Percentiles rank a stretch among this genome's conserved stretches.
Evolutionary conservation across 441 rosid species (phyloP).

Genomic region (Pelargonium citronellum): DNA sequence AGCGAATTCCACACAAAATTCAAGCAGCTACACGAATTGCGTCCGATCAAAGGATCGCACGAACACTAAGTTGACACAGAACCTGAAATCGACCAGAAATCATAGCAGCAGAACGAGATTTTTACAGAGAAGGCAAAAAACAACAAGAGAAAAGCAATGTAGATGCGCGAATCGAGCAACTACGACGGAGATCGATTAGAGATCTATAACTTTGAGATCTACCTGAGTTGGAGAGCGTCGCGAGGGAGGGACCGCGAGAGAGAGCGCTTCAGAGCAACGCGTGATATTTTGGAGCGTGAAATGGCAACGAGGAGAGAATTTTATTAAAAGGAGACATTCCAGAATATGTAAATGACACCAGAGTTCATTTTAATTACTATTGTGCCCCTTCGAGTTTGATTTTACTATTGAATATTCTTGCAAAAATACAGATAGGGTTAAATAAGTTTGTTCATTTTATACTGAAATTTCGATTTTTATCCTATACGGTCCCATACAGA

Average conservation of each 20-base stretch:
- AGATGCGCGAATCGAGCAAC: background rate
- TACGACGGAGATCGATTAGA: background rate
- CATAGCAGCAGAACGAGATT: background rate
- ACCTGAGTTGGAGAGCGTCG: background rate
- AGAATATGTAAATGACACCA: background rate
- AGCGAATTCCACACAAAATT: background rate
- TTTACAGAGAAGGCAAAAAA: background rate
- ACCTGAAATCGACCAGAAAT: background rate
- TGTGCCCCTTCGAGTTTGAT: background rate
- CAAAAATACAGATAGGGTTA: no score
- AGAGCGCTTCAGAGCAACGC: constrained; percentile 1
- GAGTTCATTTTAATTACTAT: background rate
- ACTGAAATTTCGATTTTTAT: no score
- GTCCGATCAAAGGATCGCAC: background rate
- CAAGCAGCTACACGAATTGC: background rate
- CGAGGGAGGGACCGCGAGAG: background rate
- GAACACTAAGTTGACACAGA: background rate
- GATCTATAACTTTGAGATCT: background rate
- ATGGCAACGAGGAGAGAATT: background rate
- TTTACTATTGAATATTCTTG: no score
- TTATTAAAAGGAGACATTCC: background rate
- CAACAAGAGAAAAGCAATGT: background rate
- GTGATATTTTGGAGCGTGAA: background rate
- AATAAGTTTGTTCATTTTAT: no score
- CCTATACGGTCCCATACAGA: no score